phyloP scores from a whole-genome alignment of 2,329 filamentous ascomycete genomes.

The Teratosphaeria pseudoeucalypti region DNA sequence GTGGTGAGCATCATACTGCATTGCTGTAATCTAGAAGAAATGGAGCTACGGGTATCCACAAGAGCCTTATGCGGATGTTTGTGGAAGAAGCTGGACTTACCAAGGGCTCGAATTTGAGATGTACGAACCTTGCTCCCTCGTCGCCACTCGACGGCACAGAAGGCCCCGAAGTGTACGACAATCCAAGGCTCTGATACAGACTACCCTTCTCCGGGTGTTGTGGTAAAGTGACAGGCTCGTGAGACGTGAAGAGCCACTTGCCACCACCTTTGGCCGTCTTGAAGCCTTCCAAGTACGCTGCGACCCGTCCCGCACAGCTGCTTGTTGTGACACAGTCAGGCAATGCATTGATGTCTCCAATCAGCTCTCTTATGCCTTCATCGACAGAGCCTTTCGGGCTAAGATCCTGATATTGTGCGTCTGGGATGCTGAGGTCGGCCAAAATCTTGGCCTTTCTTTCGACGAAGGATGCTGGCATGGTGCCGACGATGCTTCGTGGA shows the following conservation, averaged over 20 bases:
- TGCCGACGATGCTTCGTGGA: no score
- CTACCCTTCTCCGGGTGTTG: slow-evolving; percentile 6
- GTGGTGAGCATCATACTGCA: not conserved
- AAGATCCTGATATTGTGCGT: slow-evolving; percentile 64
- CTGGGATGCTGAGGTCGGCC: slow-evolving; percentile 55
- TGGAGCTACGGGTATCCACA: not conserved
- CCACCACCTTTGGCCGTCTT: slow-evolving; percentile 75
- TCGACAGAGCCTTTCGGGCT: slow-evolving; percentile 88
- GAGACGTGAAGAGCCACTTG: slow-evolving; percentile 78
- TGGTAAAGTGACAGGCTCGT: slow-evolving; percentile 52
- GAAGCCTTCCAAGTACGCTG: slow-evolving; percentile 69
- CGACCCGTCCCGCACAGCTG: slow-evolving; percentile 80
- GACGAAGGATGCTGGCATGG: slow-evolving; percentile 24
- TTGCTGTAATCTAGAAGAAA: not conserved
- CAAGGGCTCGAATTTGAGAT: slow-evolving; percentile 94
- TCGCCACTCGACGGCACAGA: slow-evolving; percentile 2
- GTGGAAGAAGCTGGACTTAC: slow-evolving; percentile 42
- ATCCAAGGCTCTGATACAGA: slow-evolving; percentile 11
- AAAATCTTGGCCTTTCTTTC: slow-evolving; percentile 64
- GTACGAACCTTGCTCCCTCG: slow-evolving; percentile 41
- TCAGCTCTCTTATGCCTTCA: slow-evolving; percentile 62
- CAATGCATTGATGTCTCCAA: slow-evolving; percentile 64
- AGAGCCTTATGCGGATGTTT: not conserved
- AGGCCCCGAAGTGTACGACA: slow-evolving; percentile 1
- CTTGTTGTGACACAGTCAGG: slow-evolving; percentile 81